Evolutionary conservation across 805 yeast genomes (phyloP), one percentile per base, ranked within the genome.

Genomic region (Candida verbasci): DNA sequence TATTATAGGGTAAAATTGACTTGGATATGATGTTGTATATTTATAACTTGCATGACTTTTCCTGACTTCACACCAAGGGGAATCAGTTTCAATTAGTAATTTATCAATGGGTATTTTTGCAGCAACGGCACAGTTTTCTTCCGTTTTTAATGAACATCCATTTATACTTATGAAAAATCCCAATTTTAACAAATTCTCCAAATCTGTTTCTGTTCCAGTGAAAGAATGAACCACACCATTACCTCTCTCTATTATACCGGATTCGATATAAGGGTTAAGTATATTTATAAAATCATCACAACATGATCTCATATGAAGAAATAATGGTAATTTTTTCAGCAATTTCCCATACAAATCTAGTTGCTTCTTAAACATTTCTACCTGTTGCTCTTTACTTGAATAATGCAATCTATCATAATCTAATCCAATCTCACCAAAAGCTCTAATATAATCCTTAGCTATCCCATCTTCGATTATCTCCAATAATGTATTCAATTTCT

Each of bases 31-130:
- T 0, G 78, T 60, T 21, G 88, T 53, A 43, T 65, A 71, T 43
- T 75, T 62, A 58, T 75, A 78, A 11, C 93, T 74, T 2, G 87
- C 86, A 55, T 87, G 96, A 8, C 93, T 72, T 46, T 77, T 84
- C 40, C 94, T 70, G 31, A 93, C 77, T 53, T 89, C 97, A 64
- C 99, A 93, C 98, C 98, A 93, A 1, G 99, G 98, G 3, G 97
- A 88, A 60, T 93, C 98, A 0, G 97, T 91, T 55, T 93, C 99
- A 8, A 93, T 73, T 71, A 91, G 60, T 29, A 93, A 56, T 49
- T 70, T 73, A 4, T 79, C 76, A 7, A 78, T 50, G 0, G 97
- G 97, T n/a, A 93, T 74, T 17, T 55, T 49, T 28, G 64, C 60
- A 0, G 81, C 86, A 17, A 81, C 87, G 18, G 70, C 68, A 10